Evolutionary conservation across 495 filamentous ascomycete genomes (phyloP).

Genomic region (Tuber calosporum): DNA sequence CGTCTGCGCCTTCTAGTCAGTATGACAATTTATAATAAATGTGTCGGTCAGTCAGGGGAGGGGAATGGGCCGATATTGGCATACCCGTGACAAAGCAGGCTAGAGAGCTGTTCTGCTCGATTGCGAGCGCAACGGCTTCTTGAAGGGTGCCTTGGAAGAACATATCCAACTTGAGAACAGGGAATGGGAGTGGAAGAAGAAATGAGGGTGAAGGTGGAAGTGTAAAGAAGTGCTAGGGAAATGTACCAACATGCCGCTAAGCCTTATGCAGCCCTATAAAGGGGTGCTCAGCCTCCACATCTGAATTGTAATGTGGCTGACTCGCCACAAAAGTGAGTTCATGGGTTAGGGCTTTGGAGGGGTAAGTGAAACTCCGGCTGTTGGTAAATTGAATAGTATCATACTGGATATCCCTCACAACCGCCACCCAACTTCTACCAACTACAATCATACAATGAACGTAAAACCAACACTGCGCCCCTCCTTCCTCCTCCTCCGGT

Average conservation of each 20-base stretch:
- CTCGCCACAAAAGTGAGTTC: not conserved
- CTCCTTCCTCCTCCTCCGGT: slow-evolving; percentile 26
- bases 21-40: slow-evolving; percentile 16
- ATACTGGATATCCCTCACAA: not conserved
- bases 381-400: too few relatives aligned
- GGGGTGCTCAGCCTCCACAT: not conserved
- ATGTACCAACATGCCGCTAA: not conserved
- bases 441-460: not conserved
- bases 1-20: slow-evolving; percentile 49
- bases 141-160: slow-evolving; percentile 76
- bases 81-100: slow-evolving; percentile 63
- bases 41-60: not conserved
- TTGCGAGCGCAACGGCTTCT: slow-evolving; percentile 65
- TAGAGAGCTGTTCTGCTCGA: slow-evolving; percentile 59
- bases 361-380: too few relatives aligned
- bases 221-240: not conserved
- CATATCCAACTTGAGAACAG: slow-evolving; percentile 45
- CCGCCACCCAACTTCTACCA: not conserved
- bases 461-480: slow-evolving; percentile 12
- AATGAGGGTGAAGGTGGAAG: not conserved
- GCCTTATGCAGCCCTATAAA: not conserved
- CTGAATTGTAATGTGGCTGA: not conserved
- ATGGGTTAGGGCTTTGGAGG: not conserved
- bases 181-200: not conserved
- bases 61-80: slow-evolving; percentile 26